phyloP scores from a whole-genome alignment of 306 rosid genomes.

The Urtica urens region DNA sequence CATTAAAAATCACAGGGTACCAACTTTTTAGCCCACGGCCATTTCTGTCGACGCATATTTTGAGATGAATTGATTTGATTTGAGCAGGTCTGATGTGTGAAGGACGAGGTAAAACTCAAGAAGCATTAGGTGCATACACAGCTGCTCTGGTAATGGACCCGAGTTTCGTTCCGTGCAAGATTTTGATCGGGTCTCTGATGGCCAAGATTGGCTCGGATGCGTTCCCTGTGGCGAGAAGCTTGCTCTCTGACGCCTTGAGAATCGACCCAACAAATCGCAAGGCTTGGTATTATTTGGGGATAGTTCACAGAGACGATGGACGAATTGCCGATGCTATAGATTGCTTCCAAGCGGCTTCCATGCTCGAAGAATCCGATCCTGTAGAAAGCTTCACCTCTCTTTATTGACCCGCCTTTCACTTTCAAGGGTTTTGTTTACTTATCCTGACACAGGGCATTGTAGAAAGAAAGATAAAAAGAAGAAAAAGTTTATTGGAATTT shows the following conservation, averaged over 20 bases:
- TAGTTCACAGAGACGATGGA: slow-evolving; percentile 65
- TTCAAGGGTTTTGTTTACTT: no score
- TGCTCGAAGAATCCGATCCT: slow-evolving; percentile 89
- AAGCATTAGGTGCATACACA: slow-evolving; percentile 38
- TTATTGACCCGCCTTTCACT: slow-evolving; percentile 30
- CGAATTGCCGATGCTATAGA: slow-evolving; percentile 64
- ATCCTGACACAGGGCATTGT: no score
- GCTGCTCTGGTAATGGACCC: slow-evolving; percentile 56
- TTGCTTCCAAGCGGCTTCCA: slow-evolving; percentile 92
- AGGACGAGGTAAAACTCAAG: slow-evolving; percentile 45
- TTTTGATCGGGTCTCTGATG: slow-evolving; percentile 39
- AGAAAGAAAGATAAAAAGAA: no score
- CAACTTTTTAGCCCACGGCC: no score
- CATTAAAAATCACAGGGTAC: no score
- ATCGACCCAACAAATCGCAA: slow-evolving; percentile 64
- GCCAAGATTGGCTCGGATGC: slow-evolving; percentile 39
- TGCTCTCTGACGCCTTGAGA: slow-evolving; percentile 69
- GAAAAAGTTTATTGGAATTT: no score
- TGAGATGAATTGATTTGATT: slow-evolving; percentile 14
- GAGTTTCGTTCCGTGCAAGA: slow-evolving; percentile 56
- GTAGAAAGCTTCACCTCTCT: slow-evolving; percentile 62
- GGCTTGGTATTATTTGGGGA: slow-evolving; percentile 82
- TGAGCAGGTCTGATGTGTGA: slow-evolving; percentile 54
- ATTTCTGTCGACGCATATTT: no score
- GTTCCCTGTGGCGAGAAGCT: slow-evolving; percentile 61